These are phyloP conservation scores for Astrephomene gubernaculifera DNA, from an alignment of 139 green algal species.

Conservation along the genomic window DNA sequence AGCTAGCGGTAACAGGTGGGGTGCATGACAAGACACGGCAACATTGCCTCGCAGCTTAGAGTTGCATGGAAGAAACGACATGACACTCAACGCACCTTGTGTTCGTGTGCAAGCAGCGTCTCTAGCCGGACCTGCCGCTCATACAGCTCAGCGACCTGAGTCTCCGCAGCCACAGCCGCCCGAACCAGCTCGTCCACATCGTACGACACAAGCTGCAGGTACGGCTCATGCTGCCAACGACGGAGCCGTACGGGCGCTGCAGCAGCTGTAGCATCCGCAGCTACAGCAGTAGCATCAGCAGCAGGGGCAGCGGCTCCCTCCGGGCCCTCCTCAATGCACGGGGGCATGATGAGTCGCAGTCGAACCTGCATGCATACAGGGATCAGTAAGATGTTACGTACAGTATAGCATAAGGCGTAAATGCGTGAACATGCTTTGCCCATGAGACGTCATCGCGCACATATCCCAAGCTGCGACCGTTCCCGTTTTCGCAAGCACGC, in stretches of 20 bases:
- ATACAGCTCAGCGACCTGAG: not conserved
- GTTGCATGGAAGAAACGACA: too few relatives aligned
- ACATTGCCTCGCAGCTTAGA: too few relatives aligned
- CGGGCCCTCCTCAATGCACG: not conserved
- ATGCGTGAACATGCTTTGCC: too few relatives aligned
- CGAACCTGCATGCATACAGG: not conserved
- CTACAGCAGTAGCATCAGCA: not conserved
- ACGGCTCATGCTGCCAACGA: not conserved
- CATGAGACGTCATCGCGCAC: too few relatives aligned
- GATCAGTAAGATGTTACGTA: not conserved
- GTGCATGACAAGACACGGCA: too few relatives aligned
- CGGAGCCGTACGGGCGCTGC: not conserved
- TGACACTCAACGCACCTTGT: conserved; percentile 5
- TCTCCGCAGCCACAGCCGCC: not conserved
- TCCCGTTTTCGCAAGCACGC: too few relatives aligned
- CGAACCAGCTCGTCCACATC: conserved; percentile 24
- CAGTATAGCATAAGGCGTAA: not conserved
- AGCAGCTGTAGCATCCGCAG: not conserved
- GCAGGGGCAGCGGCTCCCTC: not conserved
- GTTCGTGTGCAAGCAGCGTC: conserved; percentile 17
- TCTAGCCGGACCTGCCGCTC: not conserved
- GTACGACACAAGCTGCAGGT: not conserved
- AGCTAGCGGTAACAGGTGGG: too few relatives aligned
- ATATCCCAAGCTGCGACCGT: too few relatives aligned
- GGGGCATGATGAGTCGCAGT: not conserved